A percentile compares a stretch with the other conserved stretches of the same genome.
Conservation (phyloP, 768 basidiomycete species). For the Boletus coccyginus region DNA sequence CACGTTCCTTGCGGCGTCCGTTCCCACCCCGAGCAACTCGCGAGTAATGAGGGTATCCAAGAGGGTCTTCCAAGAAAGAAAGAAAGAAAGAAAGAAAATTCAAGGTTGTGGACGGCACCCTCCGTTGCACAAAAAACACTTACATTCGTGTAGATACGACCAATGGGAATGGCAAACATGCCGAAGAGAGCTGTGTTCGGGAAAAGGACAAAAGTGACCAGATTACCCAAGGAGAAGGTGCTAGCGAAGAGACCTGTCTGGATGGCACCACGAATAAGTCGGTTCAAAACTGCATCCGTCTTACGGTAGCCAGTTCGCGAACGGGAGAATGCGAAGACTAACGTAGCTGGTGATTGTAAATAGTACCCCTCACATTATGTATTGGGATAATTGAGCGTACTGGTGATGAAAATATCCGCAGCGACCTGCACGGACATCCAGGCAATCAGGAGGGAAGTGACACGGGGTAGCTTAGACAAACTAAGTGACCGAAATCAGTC, state of each 20-base stretch:
- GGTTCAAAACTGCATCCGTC: neutral
- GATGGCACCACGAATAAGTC: neutral
- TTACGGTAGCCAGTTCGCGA: neutral
- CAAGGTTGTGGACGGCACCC: neutral
- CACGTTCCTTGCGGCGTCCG: neutral
- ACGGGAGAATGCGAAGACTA: neutral
- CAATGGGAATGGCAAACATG: conserved; percentile 40
- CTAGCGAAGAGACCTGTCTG: neutral
- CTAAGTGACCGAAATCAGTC: conserved; percentile 23
- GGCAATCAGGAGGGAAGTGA: conserved; percentile 43
- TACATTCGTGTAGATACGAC: conserved; percentile 30
- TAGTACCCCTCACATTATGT: too few species aligned
- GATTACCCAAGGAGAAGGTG: neutral
- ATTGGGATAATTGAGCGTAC: neutral
- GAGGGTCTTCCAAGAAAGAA: neutral
- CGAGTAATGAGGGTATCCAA: conserved; percentile 11
- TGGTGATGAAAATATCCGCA: conserved; percentile 36
- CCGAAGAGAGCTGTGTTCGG: conserved; percentile 33
- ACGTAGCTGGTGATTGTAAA: neutral
- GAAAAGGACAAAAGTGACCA: conserved; percentile 23
- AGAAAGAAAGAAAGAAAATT: too few species aligned
- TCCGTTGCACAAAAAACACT: neutral
- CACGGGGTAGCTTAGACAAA: conserved; percentile 38
- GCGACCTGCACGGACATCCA: conserved; percentile 47
- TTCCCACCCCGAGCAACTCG: neutral